Percentiles rank a stretch among this genome's conserved stretches.
These are phyloP conservation scores for Fusarium drepaniforme DNA, from an alignment of 2,329 filamentous ascomycete species.

Conservation along the genomic window DNA sequence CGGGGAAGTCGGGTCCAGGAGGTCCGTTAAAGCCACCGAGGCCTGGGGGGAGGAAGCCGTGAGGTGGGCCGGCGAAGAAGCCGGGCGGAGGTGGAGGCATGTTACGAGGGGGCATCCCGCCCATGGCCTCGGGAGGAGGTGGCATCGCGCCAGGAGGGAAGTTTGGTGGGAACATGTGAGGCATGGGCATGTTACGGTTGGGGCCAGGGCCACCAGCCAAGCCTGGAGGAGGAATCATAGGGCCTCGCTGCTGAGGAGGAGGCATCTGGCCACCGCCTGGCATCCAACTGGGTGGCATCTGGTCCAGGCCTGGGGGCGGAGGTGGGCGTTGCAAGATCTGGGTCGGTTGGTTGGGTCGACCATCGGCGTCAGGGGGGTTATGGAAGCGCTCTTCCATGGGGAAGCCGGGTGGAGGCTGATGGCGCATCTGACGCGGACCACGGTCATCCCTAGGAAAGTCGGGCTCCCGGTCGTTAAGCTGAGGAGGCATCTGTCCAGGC, in stretches of 20 bases:
- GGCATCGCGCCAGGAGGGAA: conserved; percentile 64
- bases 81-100: conserved; percentile 69
- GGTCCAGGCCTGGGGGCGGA: conserved; percentile 70
- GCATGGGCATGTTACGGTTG: conserved; percentile 61
- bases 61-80: conserved; percentile 64
- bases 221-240: conserved; percentile 73
- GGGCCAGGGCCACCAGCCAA: conserved; percentile 51
- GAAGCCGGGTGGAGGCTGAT: conserved; percentile 63
- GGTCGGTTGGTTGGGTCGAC: conserved; percentile 66
- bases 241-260: conserved; percentile 56
- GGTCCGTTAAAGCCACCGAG: conserved; percentile 69
- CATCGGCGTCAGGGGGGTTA: conserved; percentile 58
- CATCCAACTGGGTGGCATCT: conserved; percentile 69
- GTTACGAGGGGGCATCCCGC: conserved; percentile 64
- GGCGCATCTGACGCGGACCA: conserved; percentile 55
- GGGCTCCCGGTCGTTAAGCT: conserved; percentile 61
- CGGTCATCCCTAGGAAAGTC: conserved; percentile 56
- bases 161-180: conserved; percentile 72
- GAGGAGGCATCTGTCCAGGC: conserved; percentile 44
- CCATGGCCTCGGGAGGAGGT: conserved; percentile 61
- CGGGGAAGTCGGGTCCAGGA: conserved; percentile 59
- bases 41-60: conserved; percentile 66
- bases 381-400: conserved; percentile 66
- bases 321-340: conserved; percentile 75
- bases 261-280: conserved; percentile 58